Base-by-base conservation (phyloP, 805 yeast genomes). In the Saccharomycopsis sp. region DNA sequence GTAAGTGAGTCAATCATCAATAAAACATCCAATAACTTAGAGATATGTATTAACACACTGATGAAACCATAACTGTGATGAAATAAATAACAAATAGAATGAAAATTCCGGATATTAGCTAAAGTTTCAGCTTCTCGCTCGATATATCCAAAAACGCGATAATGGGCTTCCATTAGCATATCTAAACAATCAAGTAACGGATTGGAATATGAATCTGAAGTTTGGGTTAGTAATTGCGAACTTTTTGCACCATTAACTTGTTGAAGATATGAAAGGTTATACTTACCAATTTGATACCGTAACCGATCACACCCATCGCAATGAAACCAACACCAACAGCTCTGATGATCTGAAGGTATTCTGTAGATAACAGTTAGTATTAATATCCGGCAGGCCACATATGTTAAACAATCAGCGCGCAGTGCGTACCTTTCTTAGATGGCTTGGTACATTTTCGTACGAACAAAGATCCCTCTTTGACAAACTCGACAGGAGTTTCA, bases 291-390 rank as follows among this genome's bases (percentile, higher is more conserved):
- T 92, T 92, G 75, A 94, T 94, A 68, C 85, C 88, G 76, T 91
- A 92, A 59, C 99, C 99, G 68, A 94, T 95, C 67, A 89, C 87
- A 70, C 99, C 99, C 91, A 92, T 94, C 83, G 92, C 92, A 66
- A 92, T 78, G 75, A 92, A 92, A 65, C 99, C 99, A 63, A 91
- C 80, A 67, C 98, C 98, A 55, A 92, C 98, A 55, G 97, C 97
- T 75, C 94, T 87, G 63, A 94, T 81, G 69, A 92, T 87, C 73
- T 87, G 86, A 60, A 84, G 67, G 79, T 89, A 92, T 75, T 92
- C 99, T 81, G 61, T 0, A 46, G 62, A 48, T 51, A 62, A 56
- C 52, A 51, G 63, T 61, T 24, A 53, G 56, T 24, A 29, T 23
- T 21, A 7, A 5, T 50, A 7, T 21, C 21, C 52, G 7, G 14